Evolutionary conservation across 345 rosid species (phyloP).

Genomic region (Orychophragmus violaceus): DNA sequence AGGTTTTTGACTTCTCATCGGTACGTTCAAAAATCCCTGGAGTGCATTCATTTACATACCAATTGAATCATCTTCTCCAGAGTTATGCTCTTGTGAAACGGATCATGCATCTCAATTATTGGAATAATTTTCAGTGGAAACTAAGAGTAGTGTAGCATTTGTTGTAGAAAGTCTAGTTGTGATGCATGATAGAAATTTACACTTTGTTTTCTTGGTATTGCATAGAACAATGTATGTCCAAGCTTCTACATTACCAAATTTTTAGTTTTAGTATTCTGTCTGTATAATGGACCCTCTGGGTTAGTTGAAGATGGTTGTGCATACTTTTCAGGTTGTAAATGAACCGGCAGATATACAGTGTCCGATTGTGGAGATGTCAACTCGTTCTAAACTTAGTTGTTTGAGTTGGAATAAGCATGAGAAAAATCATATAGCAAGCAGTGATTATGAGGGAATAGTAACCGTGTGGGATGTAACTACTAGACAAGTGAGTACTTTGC

Average conservation of each 20-base stretch:
- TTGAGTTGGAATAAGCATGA: constrained; percentile 91
- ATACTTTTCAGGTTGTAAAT: constrained; percentile 66
- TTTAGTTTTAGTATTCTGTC: not conserved
- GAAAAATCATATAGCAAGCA: constrained; percentile 92
- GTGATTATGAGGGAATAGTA: constrained; percentile 96
- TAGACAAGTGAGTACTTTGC: constrained; percentile 54
- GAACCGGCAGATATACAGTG: constrained; percentile 66
- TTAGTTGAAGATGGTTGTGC: not conserved
- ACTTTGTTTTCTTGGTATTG: not conserved
- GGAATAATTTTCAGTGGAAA: constrained; percentile 7
- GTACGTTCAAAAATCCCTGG: constrained; percentile 39
- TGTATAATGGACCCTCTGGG: not conserved
- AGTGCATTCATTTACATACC: not conserved
- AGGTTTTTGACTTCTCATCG: constrained; percentile 84
- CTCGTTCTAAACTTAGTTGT: constrained; percentile 96
- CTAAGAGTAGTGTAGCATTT: not conserved
- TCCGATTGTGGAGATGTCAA: constrained; percentile 93
- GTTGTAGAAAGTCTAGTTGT: not conserved
- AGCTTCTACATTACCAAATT: not conserved
- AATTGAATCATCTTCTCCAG: not conserved
- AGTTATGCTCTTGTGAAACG: not conserved
- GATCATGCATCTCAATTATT: constrained; percentile 3
- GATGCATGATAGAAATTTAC: constrained; percentile 10
- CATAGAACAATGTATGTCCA: not conserved
- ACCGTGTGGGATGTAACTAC: constrained; percentile 98